Base-by-base conservation (phyloP, 148 eudicot genomes). In the Heliosperma pusillum region DNA sequence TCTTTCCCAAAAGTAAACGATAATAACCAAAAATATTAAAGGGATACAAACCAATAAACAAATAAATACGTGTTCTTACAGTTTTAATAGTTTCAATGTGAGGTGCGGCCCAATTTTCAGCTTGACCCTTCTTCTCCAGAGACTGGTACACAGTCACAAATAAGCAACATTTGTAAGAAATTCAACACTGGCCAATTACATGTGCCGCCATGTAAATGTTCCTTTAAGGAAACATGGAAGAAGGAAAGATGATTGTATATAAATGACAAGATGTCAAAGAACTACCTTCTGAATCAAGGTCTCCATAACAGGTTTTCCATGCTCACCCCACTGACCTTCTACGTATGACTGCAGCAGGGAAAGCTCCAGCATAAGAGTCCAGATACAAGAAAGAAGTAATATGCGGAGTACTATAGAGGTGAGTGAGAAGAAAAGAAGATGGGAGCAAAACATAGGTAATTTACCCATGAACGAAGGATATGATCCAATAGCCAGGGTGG, bases 401-500 rank as follows among this genome's bases (percentile, higher is more conserved):
- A 33, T 33, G 5, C 5, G 40, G 5, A 33, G 70, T 33, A 33
- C 36, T 19, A 42, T 7, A n/a, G 0, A 1, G 50, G 24, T 21
- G 20, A 21, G 26, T 61, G 24, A 10, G 64, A 63, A 58, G 21
- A 56, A 58, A 30, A 58, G 21, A 56, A 58, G 19, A 44, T 20
- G 17, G 5, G 50, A 64, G 65, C 52, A 26, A 63, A 52, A 73
- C 29, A n/a, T 66, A 47, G 52, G 70, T 56, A 52, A 63, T 27
- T 80, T 83, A 92, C 92, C 93, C 88, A 82, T 74, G 78, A 83
- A 56, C 85, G 78, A 77, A 83, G 45, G 56, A 71, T 45, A 78
- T 86, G 88, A 58, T 79, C 80, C 63, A 85, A 87, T 74, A 93
- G 85, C 98, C 98, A 93, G 74, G 92, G 97, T 71, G 98, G 98